A percentile compares a stretch with the other conserved stretches of the same genome.
phyloP scores from a whole-genome alignment of 129 eudicot species.

The Saposhnikovia divaricata region DNA sequence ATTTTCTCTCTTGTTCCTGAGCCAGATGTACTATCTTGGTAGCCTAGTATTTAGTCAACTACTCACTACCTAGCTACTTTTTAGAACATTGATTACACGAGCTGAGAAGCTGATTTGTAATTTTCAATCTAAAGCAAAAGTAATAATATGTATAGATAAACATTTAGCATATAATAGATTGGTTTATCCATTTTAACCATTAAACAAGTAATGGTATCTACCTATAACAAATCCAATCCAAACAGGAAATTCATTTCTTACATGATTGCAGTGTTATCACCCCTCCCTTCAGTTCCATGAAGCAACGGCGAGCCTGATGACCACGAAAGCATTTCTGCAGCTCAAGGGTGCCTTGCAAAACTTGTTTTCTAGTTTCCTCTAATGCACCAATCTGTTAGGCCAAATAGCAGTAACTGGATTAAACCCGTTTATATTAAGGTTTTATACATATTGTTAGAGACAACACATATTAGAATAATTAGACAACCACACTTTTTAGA shows the following conservation, averaged over 20 bases:
- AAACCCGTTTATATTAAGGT: no score
- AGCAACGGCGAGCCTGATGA: conserved; percentile 43
- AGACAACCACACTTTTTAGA: no score
- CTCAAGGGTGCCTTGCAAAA: conserved; percentile 58
- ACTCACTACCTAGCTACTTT: background rate
- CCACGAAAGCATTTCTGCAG: conserved; percentile 59
- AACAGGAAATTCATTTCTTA: conserved; percentile 25
- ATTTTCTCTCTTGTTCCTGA: no score
- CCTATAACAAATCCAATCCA: background rate
- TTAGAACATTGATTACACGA: background rate
- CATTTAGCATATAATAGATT: background rate
- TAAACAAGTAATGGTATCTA: background rate
- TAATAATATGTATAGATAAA: background rate
- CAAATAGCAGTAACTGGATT: conserved; percentile 11
- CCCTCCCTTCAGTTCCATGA: conserved; percentile 51
- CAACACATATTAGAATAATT: no score
- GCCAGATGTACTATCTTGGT: background rate
- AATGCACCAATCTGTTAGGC: conserved; percentile 47
- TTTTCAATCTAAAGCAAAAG: background rate
- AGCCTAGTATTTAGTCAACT: background rate
- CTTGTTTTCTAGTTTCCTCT: conserved; percentile 59
- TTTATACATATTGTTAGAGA: no score
- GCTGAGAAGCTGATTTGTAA: background rate
- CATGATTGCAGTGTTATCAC: conserved; percentile 72
- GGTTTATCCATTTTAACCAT: background rate